Evolutionary conservation across 2,329 filamentous ascomycete species (phyloP).

Genomic region (Teratosphaeriaceae sp.): DNA sequence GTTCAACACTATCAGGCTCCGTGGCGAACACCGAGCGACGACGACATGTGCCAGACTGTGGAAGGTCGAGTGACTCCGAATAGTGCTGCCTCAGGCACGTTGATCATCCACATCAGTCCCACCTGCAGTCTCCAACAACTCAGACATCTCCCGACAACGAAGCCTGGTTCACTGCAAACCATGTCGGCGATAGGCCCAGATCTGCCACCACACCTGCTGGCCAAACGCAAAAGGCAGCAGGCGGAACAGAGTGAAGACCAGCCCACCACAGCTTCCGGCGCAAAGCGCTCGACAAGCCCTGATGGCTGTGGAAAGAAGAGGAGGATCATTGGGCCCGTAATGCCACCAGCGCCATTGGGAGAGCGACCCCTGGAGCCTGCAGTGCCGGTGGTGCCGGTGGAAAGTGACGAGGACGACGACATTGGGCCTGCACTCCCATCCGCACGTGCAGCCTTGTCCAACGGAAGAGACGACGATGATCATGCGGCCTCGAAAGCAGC

Average conservation of each 20-base stretch:
- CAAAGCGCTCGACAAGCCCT: constrained; percentile 30
- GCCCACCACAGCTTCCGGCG: constrained; percentile 33
- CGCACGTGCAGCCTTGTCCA: constrained; percentile 1
- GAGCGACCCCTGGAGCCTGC: constrained; percentile 38
- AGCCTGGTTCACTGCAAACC: too few species aligned
- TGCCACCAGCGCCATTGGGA: constrained; percentile 45
- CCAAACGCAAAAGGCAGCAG: constrained; percentile 45
- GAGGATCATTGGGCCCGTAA: constrained; percentile 50
- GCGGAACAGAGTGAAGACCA: constrained; percentile 33
- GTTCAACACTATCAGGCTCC: too few species aligned
- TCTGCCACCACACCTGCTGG: constrained; percentile 58
- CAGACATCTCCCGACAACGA: too few species aligned
- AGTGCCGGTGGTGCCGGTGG: constrained; percentile 21
- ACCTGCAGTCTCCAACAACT: too few species aligned
- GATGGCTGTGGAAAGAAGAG: constrained; percentile 44
- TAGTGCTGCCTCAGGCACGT: too few species aligned
- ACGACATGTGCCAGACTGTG: too few species aligned
- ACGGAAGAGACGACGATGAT: neutral
- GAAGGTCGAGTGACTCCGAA: too few species aligned
- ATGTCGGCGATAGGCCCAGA: constrained; percentile 68
- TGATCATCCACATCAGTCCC: too few species aligned
- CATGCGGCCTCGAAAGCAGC: constrained; percentile 3
- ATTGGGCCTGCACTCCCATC: constrained; percentile 41
- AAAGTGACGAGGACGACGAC: constrained; percentile 34
- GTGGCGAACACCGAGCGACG: too few species aligned